Percentiles rank a stretch among this genome's conserved stretches.
Conservation (phyloP, 2,329 filamentous ascomycete genomes). For the Microsporum canis region DNA sequence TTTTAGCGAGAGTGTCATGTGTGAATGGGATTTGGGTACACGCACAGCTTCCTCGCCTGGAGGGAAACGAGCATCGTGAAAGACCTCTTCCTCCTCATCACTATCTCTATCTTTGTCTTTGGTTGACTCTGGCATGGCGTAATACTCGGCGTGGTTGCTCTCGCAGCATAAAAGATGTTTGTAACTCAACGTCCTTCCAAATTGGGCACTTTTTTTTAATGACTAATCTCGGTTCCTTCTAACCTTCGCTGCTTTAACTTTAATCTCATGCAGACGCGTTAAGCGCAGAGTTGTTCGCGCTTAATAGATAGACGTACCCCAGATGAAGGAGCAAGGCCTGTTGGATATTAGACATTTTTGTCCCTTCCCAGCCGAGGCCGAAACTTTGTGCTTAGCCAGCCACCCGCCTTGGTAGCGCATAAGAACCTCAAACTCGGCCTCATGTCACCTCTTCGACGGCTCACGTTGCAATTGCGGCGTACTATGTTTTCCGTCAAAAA, state of each 20-base stretch:
- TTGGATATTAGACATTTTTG: no score
- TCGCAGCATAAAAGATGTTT: background rate
- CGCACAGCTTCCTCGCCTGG: constrained; percentile 38
- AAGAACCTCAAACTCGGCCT: background rate
- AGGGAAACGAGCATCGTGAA: constrained; percentile 36
- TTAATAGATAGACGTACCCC: no score
- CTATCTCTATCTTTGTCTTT: constrained; percentile 20
- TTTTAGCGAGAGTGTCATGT: constrained; percentile 2
- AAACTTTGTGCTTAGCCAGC: no score
- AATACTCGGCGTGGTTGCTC: background rate
- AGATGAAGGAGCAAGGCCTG: no score
- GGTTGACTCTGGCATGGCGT: background rate
- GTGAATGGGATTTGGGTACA: background rate
- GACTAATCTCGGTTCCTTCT: no score
- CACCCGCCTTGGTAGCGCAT: no score
- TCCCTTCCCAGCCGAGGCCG: no score
- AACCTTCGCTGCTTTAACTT: no score
- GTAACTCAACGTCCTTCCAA: no score
- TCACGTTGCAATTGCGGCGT: background rate
- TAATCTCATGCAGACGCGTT: no score
- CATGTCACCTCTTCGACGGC: background rate
- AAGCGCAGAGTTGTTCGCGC: no score
- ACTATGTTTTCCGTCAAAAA: background rate
- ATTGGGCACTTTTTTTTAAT: no score
- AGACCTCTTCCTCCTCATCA: constrained; percentile 28